These are phyloP conservation scores for Penicillium malachiteum DNA, from an alignment of 495 filamentous ascomycete species.

Conservation along the genomic window DNA sequence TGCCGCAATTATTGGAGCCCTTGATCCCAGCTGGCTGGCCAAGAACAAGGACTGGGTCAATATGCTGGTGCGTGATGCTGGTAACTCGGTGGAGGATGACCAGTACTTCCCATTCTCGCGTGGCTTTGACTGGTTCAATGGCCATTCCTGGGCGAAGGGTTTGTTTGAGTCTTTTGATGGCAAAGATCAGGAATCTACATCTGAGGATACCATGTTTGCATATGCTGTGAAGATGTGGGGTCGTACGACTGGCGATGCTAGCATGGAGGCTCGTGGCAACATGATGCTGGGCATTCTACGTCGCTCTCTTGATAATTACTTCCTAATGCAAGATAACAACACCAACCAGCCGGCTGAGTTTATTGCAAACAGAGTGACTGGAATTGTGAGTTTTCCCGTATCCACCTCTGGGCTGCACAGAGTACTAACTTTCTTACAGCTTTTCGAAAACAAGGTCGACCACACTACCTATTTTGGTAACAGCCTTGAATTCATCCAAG, in stretches of 20 bases:
- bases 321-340: conserved; percentile 70
- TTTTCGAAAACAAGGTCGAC: conserved; percentile 97
- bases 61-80: conserved; percentile 70
- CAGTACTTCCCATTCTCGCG: conserved; percentile 82
- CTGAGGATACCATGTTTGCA: conserved; percentile 84
- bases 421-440: conserved; percentile 34
- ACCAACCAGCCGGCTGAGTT: conserved; percentile 74
- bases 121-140: conserved; percentile 90
- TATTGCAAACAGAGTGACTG: conserved; percentile 80
- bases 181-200: conserved; percentile 89
- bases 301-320: conserved; percentile 73
- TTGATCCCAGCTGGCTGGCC: conserved; percentile 74
- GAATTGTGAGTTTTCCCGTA: conserved; percentile 61
- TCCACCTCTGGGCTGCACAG: too few relatives aligned
- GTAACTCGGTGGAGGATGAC: conserved; percentile 73
- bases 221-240: conserved; percentile 98
- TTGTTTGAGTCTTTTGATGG: conserved; percentile 89
- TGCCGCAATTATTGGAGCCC: conserved; percentile 77
- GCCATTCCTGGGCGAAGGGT: conserved; percentile 95
- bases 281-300: conserved; percentile 77
- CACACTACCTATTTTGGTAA: conserved; percentile 91
- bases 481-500: conserved; percentile 82
- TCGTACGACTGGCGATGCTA: conserved; percentile 64
- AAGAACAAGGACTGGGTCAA: conserved; percentile 79
- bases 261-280: conserved; percentile 84